Conservation (phyloP, 2,329 filamentous ascomycete genomes). For the Ophiostoma fasciatum region DNA sequence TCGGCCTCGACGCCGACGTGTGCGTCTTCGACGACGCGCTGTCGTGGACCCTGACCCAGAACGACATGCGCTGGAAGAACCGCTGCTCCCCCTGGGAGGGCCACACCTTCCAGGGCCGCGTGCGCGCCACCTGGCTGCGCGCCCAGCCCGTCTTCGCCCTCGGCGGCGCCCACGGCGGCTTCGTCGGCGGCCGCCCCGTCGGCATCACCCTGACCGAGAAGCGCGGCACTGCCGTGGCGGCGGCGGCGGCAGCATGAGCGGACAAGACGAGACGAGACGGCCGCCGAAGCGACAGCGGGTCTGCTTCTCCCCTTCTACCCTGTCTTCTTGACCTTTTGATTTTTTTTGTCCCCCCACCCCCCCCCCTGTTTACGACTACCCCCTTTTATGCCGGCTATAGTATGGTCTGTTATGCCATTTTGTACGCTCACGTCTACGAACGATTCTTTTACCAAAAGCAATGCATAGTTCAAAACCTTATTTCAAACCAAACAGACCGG, state of each 20-base stretch:
- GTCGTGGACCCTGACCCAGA: slow-evolving; percentile 56
- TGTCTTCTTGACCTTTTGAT: too few relatives aligned
- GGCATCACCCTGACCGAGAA: slow-evolving; percentile 34
- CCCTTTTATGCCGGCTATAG: too few relatives aligned
- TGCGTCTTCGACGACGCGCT: slow-evolving; percentile 83
- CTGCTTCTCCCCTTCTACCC: not conserved
- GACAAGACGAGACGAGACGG: not conserved
- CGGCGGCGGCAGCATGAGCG: not conserved
- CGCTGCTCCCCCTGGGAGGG: slow-evolving; percentile 85
- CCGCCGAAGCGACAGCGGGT: not conserved
- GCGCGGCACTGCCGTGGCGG: slow-evolving; percentile 1
- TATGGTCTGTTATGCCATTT: too few relatives aligned
- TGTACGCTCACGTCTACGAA: too few relatives aligned
- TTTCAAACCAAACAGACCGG: too few relatives aligned
- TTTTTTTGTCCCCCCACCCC: too few relatives aligned
- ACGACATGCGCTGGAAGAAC: slow-evolving; percentile 89
- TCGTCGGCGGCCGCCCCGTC: slow-evolving; percentile 31
- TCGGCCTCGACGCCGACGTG: slow-evolving; percentile 78
- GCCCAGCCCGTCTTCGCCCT: slow-evolving; percentile 61
- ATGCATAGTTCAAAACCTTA: too few relatives aligned
- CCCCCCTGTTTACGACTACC: too few relatives aligned
- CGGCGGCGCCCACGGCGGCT: slow-evolving; percentile 35
- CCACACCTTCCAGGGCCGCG: slow-evolving; percentile 60
- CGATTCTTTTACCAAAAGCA: too few relatives aligned
- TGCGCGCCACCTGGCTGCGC: slow-evolving; percentile 73